Evolutionary conservation across 352 stramenopile genomes (phyloP).

Genomic region (Phytopythium sindhum): DNA sequence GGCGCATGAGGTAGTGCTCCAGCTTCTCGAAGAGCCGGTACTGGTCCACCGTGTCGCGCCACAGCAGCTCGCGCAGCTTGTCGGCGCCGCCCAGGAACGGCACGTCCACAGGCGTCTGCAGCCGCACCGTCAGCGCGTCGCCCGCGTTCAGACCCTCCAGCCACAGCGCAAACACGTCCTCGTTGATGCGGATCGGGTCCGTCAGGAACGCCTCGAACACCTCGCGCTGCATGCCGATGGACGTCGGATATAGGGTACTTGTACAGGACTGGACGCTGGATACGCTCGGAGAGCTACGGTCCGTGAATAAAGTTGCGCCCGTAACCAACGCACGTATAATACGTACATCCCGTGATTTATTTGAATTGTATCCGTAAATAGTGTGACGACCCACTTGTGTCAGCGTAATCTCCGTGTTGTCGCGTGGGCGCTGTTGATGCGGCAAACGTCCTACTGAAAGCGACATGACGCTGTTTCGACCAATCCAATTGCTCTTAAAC

Average conservation of each 20-base stretch:
- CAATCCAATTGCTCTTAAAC: too few species aligned
- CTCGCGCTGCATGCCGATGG: conserved; percentile 50
- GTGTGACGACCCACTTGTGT: too few species aligned
- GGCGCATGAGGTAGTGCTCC: conserved; percentile 80
- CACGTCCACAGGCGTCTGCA: conserved; percentile 44
- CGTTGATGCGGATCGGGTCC: conserved; percentile 73
- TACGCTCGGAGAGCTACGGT: too few species aligned
- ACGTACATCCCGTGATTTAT: too few species aligned
- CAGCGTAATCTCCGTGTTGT: too few species aligned
- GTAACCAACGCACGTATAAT: too few species aligned
- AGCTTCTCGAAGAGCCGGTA: conserved; percentile 84
- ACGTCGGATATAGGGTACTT: background rate
- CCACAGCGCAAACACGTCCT: conserved; percentile 77
- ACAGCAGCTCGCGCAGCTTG: conserved; percentile 66
- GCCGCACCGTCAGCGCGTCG: conserved; percentile 45
- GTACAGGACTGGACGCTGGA: too few species aligned
- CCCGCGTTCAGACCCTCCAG: conserved; percentile 67
- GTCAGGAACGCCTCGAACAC: conserved; percentile 83
- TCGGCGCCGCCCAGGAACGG: conserved; percentile 47
- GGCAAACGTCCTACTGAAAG: too few species aligned
- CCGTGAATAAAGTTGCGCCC: too few species aligned
- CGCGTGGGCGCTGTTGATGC: too few species aligned
- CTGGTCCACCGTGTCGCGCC: conserved; percentile 78
- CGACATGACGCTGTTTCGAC: too few species aligned
- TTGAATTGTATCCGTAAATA: too few species aligned